Base-by-base conservation (phyloP, 2,329 filamentous ascomycete species). In the Tolypocladium amazonense region DNA sequence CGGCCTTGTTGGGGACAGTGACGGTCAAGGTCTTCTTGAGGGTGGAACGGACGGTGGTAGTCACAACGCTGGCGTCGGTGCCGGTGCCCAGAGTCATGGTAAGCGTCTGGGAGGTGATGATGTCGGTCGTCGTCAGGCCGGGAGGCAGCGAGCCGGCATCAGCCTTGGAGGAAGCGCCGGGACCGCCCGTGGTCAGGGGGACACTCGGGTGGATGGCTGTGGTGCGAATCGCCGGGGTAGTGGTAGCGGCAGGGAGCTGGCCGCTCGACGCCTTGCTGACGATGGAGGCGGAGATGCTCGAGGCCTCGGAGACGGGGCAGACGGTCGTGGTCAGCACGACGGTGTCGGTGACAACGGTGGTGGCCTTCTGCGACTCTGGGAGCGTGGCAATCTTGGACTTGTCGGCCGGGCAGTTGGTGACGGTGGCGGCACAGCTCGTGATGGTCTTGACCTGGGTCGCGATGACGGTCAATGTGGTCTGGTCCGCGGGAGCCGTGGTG, bases 401-500 rank as follows among this genome's bases (percentile, higher is more conserved):
- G 60, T 67, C 58, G 60, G 56, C 71, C 59, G 76, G 75, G 73
- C 83, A 86, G 82, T 84, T 74, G 71, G 81, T 83, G 69, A 83
- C 77, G 60, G 78, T 81, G 59, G 82, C 74, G 63, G 76, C 80
- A 70, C 82, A 85, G 60, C 80, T 83, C 66, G 78, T 84, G 72
- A 85, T 76, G 71, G 82, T 85, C 62, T 80, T 74, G 64, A 82
- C 72, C 69, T 81, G 73, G 61, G 81, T 84, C 69, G 77, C 73
- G 75, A 79, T 77, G 73, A 84, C 75, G 65, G 81, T 77, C 61
- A 77, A 63, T 43, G 77, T 78, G 58, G 75, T 77, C 65, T 69
- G 61, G 59, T 38, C 60, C 43, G 59, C 62, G 50, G 67, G 61
- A 47, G 59, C 53, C 37, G 68, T 71, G 41, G 61, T 61, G 65